These are phyloP conservation scores for Candida khao-thaluensis DNA, from an alignment of 805 yeast species.

Conservation along the genomic window DNA sequence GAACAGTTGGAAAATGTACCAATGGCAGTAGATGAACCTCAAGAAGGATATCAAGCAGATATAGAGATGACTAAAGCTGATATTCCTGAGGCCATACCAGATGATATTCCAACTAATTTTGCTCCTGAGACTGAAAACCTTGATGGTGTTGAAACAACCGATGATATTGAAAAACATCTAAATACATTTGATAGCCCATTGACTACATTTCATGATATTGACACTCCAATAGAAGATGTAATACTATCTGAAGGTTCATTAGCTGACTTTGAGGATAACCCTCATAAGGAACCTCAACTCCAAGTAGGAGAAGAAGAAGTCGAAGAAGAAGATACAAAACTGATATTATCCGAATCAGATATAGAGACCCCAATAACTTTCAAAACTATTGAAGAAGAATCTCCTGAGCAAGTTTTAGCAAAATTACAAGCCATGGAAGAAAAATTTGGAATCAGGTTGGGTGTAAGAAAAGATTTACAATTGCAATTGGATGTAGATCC, in stretches of 20 bases:
- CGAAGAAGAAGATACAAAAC: conserved; percentile 13
- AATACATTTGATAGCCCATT: not conserved
- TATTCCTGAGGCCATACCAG: not conserved
- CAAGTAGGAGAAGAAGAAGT: not conserved
- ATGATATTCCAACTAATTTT: no score
- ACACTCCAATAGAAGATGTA: conserved; percentile 9
- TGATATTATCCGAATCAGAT: conserved; percentile 5
- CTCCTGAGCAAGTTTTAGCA: conserved; percentile 22
- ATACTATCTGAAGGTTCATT: conserved; percentile 18
- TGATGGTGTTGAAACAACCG: no score
- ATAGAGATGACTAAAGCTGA: conserved; percentile 3
- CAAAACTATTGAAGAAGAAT: conserved; percentile 26
- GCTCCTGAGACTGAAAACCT: no score
- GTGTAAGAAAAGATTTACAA: conserved; percentile 22
- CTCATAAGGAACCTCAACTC: no score
- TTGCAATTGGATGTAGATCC: conserved; percentile 13
- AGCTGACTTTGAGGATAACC: conserved; percentile 18
- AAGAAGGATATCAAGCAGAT: conserved; percentile 7
- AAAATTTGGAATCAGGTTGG: conserved; percentile 24
- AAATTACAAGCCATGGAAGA: conserved; percentile 24
- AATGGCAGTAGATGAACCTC: not conserved
- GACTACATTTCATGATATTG: not conserved
- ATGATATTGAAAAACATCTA: no score
- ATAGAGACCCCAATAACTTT: conserved; percentile 21
- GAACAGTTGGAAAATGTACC: no score